Evolutionary conservation across 1,284 basidiomycete genomes (phyloP), one percentile per base, ranked within the genome.

Genomic region (Ustilago lituana): DNA sequence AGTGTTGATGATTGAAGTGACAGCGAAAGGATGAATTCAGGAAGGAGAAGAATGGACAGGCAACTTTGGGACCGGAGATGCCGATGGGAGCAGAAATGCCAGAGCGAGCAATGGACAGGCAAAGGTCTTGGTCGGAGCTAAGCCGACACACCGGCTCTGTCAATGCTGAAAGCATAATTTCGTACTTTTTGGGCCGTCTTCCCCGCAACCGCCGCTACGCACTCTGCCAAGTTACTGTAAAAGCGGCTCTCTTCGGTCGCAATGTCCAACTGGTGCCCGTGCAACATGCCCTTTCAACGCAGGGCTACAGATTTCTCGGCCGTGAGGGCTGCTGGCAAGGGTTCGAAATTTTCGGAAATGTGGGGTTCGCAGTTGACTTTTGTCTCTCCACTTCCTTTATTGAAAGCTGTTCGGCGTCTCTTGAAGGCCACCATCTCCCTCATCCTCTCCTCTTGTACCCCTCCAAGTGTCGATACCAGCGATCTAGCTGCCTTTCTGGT

Each of bases 101-200:
- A 45, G 57, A 63, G 44, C 60, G 53, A 63, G 60, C 32, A 47
- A 35, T 11, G 23, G 17, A 23, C 39, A n/a, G n/a, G n/a, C n/a
- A 39, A 36, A 3, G 20, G 31, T 37, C 9, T 35, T 17, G 23
- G 46, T 35, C 44, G 49, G 31, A 4, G 24, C 33, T 59, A 53
- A 52, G 57, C 53, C 46, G 41, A 31, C 35, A 45, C 33, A 6
- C 31, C 38, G 37, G 44, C 20, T 22, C 20, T 17, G 26, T 26
- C 15, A 23, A 26, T 26, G 12, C 43, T 55, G 47, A 50, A 55
- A 46, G 46, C 40, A 39, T 12, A 29, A 7, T 6, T 20, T 26
- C 33, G 23, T 8, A n/a, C 27, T 44, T 27, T 49, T 63, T 53
- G 22, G 23, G 31, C 56, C 62, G 62, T 51, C 56, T 65, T 43